Evolutionary conservation across 306 rosid species (phyloP).

Genomic region (Lagenaria siceraria): DNA sequence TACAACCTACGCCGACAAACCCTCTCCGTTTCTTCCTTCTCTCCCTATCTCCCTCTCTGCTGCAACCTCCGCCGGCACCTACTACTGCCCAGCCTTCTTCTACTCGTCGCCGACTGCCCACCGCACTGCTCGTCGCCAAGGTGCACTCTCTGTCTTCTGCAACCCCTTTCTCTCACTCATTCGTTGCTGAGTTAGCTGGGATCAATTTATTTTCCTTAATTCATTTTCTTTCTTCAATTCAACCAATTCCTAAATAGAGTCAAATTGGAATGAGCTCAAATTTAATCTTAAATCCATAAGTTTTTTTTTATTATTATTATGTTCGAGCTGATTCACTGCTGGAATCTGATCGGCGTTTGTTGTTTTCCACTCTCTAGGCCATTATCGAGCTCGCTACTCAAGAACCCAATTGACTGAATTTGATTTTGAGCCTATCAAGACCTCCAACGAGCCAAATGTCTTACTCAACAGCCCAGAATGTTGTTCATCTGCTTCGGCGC

Average conservation of each 20-base stretch:
- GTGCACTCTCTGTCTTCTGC: neutral
- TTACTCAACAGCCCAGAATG: constrained; percentile 18
- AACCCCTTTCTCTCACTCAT: neutral
- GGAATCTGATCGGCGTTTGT: too few relatives aligned
- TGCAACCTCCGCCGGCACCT: neutral
- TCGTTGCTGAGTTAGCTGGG: neutral
- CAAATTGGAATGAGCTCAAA: neutral
- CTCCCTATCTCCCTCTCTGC: neutral
- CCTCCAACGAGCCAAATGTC: constrained; percentile 15
- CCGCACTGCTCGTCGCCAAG: neutral
- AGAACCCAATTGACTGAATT: constrained; percentile 23
- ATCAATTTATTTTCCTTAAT: too few relatives aligned
- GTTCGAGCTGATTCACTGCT: too few relatives aligned
- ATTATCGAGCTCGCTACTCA: constrained; percentile 15
- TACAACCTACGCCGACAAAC: neutral
- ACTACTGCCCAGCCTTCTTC: neutral
- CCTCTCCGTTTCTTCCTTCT: neutral
- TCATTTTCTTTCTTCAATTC: neutral
- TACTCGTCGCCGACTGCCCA: too few relatives aligned
- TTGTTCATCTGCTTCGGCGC: constrained; percentile 23
- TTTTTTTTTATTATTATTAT: too few relatives aligned
- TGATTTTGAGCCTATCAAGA: constrained; percentile 29
- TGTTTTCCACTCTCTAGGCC: too few relatives aligned
- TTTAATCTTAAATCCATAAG: too few relatives aligned
- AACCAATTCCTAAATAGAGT: neutral